Base-by-base conservation (phyloP, 768 basidiomycete genomes). In the Ramaria rubella region DNA sequence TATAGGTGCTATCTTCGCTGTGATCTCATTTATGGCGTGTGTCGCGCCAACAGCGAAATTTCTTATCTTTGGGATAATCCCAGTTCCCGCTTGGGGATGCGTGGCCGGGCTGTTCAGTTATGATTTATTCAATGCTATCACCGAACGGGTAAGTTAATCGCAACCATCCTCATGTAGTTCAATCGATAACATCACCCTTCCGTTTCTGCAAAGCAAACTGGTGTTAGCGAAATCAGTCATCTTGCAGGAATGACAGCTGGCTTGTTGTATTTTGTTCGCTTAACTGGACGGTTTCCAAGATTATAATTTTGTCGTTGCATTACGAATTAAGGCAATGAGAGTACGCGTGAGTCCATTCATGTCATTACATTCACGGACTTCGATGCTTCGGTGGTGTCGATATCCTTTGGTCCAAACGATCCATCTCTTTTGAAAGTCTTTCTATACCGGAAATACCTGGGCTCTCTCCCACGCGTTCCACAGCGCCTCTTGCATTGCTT, bases 341-440 rank as follows among this genome's bases (percentile, higher is more conserved):
- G 9, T 42, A 21, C 23, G 8, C 23, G 24, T 26, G 24, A 27
- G 23, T 4, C 21, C 40, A 27, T 26, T 7, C 5, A 19, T 17
- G 34, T n/a, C 17, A 34, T 52, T 52, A 59, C 55, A 44, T 42
- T 36, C 46, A 60, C 59, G 54, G 43, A 53, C 42, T 52, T 62
- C 42, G 64, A 9, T 34, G 55, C 57, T 63, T 78, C 58, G 80
- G 77, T 27, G 89, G 89, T 5, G 88, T 87, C 62, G 84, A 87
- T 61, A 83, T 88, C 53, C 88, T 78, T 54, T 81, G 83, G 68
- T 91, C 90, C 62, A 93, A 74, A 61, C 90, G 78, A 58, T 81
- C 77, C 75, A 93, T 87, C 71, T 90, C 90, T 61, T 83, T 85
- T 72, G 87, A 82, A 58, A 92, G 74, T 63, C 81, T 86, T 50